These are phyloP conservation scores for Ascochyta pisi DNA, from an alignment of 2,329 filamentous ascomycete species.

Conservation along the genomic window DNA sequence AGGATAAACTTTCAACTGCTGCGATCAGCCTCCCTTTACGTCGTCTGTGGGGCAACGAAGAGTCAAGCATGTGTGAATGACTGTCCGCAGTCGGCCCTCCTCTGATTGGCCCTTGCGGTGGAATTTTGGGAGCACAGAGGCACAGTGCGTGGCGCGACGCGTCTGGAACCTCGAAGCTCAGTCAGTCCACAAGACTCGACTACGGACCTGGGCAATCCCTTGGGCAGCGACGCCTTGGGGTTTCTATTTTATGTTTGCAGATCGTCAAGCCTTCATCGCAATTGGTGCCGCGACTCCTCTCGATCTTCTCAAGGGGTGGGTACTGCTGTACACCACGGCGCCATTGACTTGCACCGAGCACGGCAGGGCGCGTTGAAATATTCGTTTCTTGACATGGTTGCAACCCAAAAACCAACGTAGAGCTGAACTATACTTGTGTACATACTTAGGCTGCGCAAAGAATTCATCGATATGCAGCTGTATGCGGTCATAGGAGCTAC, in stretches of 20 bases:
- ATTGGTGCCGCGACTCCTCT: not conserved
- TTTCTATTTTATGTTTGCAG: not conserved
- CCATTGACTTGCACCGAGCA: not conserved
- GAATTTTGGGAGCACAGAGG: not conserved
- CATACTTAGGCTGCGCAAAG: not conserved
- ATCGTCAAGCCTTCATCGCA: not conserved
- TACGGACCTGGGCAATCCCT: not conserved
- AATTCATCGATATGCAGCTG: constrained; percentile 1
- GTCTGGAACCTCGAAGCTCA: not conserved
- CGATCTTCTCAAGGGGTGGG: not conserved
- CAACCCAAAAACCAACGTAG: not conserved
- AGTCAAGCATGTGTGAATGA: constrained; percentile 34
- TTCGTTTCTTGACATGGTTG: too few species aligned
- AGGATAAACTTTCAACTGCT: constrained; percentile 14
- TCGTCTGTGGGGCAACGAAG: constrained; percentile 30
- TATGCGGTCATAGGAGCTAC: constrained; percentile 20
- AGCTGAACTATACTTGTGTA: not conserved
- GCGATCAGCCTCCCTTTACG: constrained; percentile 14
- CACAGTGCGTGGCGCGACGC: not conserved
- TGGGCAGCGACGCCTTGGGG: not conserved
- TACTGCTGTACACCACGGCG: not conserved
- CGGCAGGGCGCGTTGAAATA: not conserved
- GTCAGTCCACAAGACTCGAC: constrained; percentile 1
- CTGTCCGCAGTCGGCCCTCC: constrained; percentile 30
- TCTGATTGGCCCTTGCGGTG: constrained; percentile 32